Base-by-base conservation (phyloP, 176 grass and related monocot genomes). In the Metroxylon sagu region DNA sequence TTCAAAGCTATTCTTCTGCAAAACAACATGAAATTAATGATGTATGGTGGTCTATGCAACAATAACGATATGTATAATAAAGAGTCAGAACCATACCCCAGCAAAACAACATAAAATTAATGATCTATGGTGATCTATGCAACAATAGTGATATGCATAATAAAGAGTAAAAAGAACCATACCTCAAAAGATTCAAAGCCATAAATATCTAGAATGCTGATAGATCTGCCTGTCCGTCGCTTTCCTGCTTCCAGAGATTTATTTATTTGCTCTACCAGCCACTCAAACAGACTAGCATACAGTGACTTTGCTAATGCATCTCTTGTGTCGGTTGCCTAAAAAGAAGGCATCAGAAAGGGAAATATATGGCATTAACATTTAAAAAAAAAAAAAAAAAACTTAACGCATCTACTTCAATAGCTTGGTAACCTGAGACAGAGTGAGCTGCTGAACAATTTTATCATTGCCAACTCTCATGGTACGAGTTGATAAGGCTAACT, bases 191-290 rank as follows among this genome's bases (percentile, higher is more conserved):
- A 98, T 68, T 98, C 93, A 60, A 98, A 98, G 43, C 93, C 93
- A 16, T 98, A 98, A 18, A 98, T 98, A 72, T 98, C 93, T 64
- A 98, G 84, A 80, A 98, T 98, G 70, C 84, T 88, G 60, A 98
- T 98, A 26, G 93, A 98, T 92, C 87, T 83, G 61, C 87, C 87
- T 61, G 82, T 88, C 65, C 74, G 84, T 59, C 81, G 79, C 68
- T 98, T 92, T 50, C 87, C 81, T 66, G 82, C 76, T 60, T 79
- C 83, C 69, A 98, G 81, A 71, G 93, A 92, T 49, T 73, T 98
- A 64, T 98, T 98, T 61, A 98, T 89, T 86, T 98, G 93, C 71
- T 89, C 93, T 52, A 92, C 84, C 68, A 98, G 76, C 87, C 84
- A 92, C 70, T 89, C 88, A 80, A 98, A 98, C 65, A 98, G 76